A percentile compares a stretch with the other conserved stretches of the same genome.
phyloP scores from a whole-genome alignment of 805 yeast genomes.

The Hanseniaspora mollemarum region DNA sequence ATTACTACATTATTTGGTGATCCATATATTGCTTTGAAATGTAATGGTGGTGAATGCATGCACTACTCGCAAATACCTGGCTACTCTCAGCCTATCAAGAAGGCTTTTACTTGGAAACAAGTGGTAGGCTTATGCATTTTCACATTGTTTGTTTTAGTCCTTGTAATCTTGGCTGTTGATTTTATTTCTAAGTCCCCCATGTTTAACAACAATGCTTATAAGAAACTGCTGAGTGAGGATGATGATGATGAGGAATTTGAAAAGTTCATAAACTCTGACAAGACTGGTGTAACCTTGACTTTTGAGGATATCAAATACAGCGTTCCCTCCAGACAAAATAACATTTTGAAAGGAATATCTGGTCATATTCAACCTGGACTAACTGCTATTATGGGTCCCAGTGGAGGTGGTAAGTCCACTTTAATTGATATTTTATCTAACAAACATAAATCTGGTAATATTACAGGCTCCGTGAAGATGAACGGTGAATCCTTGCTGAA shows the following conservation, averaged over 20 bases:
- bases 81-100: conserved; percentile 34
- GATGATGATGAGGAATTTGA: conserved; percentile 29
- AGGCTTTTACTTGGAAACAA: conserved; percentile 35
- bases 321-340: conserved; percentile 31
- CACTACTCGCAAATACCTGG: conserved; percentile 92
- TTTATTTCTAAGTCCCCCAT: conserved; percentile 52
- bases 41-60: conserved; percentile 81
- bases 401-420: conserved; percentile 97
- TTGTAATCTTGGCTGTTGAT: conserved; percentile 31
- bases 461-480: conserved; percentile 55
- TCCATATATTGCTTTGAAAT: conserved; percentile 66
- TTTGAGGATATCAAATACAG: conserved; percentile 62
- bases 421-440: conserved; percentile 81
- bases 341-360: conserved; percentile 49
- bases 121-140: conserved; percentile 35
- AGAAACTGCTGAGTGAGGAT: background rate
- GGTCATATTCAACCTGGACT: conserved; percentile 82
- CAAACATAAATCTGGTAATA: conserved; percentile 66
- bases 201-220: conserved; percentile 32
- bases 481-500: conserved; percentile 44
- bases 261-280: conserved; percentile 37
- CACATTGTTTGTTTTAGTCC: conserved; percentile 32
- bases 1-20: conserved; percentile 92
- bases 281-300: conserved; percentile 58
- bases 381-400: conserved; percentile 94